Evolutionary conservation across 1,284 basidiomycete species (phyloP), one percentile per base, ranked within the genome.

Genomic region (Heterobasidion occidentale): DNA sequence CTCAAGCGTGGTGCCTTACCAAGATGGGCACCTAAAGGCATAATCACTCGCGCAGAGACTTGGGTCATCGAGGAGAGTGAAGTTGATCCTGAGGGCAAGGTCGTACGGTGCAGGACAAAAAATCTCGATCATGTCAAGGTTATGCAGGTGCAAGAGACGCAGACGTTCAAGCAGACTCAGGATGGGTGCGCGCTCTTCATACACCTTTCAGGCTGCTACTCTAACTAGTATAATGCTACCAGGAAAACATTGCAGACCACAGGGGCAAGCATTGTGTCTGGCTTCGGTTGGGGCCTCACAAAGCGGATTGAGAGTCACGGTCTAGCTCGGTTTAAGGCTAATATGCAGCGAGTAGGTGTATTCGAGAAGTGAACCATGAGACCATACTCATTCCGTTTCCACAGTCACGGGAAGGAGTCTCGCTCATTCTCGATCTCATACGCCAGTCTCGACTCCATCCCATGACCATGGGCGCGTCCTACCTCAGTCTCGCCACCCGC

Each of bases 11-110:
- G 94, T 9, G 83, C 91, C 12, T 76, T 97, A 54, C 95, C 95
- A 3, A 81, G 86, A 66, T 98, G 95, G 95, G 91, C 89, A 15
- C 91, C 90, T 2, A 79, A 83, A 64, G 90, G 90, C 47, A 89
- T 90, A 65, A 76, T 90, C 52, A 79, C 77, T 15, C 82, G 82
- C 64, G 83, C 83, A 53, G 92, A 87, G 74, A 88, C 78, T 11
- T 96, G 92, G 93, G 84, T 95, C 54, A 73, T 95, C 60, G 93
- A 96, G 70, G 90, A 95, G 76, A 94, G 88, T 63, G 88, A 94
- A 64, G 91, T 96, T 19, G 90, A 92, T 70, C 86, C 88, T 5
- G 71, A 81, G 59, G 86, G 86, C 20, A 81, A 83, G 67, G 76
- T 80, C 9, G 80, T 92, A 59, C 74, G 76, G 51, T 92, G 89